A percentile compares a stretch with the other conserved stretches of the same genome.
Conservation (phyloP, 1,284 basidiomycete genomes). For the Ustilago shanxiensis region DNA sequence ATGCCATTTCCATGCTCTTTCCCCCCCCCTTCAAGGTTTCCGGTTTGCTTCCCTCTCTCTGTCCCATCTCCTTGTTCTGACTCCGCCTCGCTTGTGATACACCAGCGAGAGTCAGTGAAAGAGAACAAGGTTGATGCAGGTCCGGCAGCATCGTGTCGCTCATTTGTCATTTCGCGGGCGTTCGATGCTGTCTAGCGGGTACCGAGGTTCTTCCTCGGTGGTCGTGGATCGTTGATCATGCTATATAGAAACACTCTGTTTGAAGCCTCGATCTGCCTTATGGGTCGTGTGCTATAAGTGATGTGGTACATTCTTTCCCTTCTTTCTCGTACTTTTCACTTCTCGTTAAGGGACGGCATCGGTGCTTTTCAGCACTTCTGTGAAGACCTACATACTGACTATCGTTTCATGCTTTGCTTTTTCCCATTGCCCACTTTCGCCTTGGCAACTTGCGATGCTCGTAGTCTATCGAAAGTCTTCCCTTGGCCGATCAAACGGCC, state of each 20-base stretch:
- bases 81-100: background rate
- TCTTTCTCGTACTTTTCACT: too few relatives aligned
- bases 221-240: constrained; percentile 35
- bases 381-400: constrained; percentile 34
- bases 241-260: constrained; percentile 61
- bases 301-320: constrained; percentile 43
- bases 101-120: background rate
- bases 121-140: constrained; percentile 28
- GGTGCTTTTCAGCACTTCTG: background rate
- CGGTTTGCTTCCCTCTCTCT: constrained; percentile 4
- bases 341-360: background rate
- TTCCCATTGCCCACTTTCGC: constrained; percentile 2
- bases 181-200: constrained; percentile 32
- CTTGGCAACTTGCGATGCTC: constrained; percentile 6
- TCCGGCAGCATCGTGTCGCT: constrained; percentile 32
- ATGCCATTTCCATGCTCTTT: constrained; percentile 6
- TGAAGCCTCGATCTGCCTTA: constrained; percentile 63
- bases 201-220: constrained; percentile 11
- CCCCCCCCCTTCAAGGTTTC: constrained; percentile 2
- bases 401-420: background rate
- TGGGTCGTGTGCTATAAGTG: constrained; percentile 65
- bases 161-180: constrained; percentile 27
- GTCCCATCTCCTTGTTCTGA: constrained; percentile 9
- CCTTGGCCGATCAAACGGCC: constrained; percentile 85
- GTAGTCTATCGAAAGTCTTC: constrained; percentile 92